Conservation (phyloP, 2,329 filamentous ascomycete species). For the Akanthomyces lecanii region DNA sequence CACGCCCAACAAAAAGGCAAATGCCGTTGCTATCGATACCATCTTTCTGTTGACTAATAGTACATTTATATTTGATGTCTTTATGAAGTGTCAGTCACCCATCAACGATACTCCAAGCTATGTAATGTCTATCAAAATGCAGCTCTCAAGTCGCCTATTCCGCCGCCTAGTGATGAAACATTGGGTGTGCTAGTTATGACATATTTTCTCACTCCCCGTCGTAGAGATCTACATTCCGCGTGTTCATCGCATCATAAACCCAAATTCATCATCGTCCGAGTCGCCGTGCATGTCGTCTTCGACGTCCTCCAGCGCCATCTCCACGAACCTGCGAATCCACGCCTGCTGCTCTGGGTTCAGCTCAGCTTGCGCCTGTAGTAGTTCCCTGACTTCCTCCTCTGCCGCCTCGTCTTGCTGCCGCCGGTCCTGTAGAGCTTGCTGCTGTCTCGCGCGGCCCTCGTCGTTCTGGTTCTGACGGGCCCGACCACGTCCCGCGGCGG, state of each 20-base stretch:
- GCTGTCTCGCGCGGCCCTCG: constrained; percentile 16
- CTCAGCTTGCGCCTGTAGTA: constrained; percentile 23
- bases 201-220: not conserved
- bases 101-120: not conserved
- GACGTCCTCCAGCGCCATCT: constrained; percentile 49
- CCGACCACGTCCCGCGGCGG: not conserved
- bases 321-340: constrained; percentile 53
- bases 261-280: constrained; percentile 30
- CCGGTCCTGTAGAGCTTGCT: constrained; percentile 19
- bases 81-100: not conserved
- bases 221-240: not conserved
- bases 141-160: not conserved
- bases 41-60: not conserved
- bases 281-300: constrained; percentile 48
- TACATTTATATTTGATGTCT: no score
- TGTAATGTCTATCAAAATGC: not conserved
- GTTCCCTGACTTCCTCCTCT: not conserved
- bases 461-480: not conserved
- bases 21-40: no score
- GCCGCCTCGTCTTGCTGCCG: constrained; percentile 8
- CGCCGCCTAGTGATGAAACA: not conserved
- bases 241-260: constrained; percentile 21
- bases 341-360: constrained; percentile 46
- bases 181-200: not conserved
- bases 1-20: no score